Evolutionary conservation across 331 rosid species (phyloP), one percentile per base, ranked within the genome.

Genomic region (Malus hybrid): DNA sequence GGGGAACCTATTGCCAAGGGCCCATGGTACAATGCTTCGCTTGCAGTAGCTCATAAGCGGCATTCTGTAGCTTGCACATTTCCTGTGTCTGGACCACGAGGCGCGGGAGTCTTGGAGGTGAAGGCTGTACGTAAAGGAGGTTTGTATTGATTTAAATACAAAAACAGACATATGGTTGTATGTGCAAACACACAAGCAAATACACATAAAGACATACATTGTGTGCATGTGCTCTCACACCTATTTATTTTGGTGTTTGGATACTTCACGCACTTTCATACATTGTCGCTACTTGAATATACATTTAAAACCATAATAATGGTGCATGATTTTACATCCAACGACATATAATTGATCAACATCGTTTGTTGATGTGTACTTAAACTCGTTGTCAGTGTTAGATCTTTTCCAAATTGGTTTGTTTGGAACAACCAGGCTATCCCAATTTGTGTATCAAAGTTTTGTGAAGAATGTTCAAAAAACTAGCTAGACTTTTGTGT

Each of bases 1-100:
- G 99, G 99, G 64, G 93, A 92, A 78, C 99, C 99, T 54, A 80
- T 95, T 67, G 80, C 76, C 65, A 92, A 84, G 83, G 99, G 99
- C 69, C 88, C 97, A 66, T 95, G 99, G 99, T 95, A 92, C 85
- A 90, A 89, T 83, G 97, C 97, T 67, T 87, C 96, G 70, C 99
- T 95, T 67, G 99, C 97, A 20, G 97, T 95, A 66, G 87, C 97
- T 84, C 93, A 90, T 60, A 83, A 90, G 86, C 84, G 99, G 84
- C 92, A 84, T 12, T 92, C 99, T 60, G 88, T 90, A 44, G 88
- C 99, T 16, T 95, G 97, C 84, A 85, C 97, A 57, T 90, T 95
- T 86, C 97, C 99, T 5, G 88, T 95, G 60, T 79, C 86, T 32
- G 99, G 99, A 31, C 97, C 97, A 13, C 88, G 61, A 79, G 99